Evolutionary conservation across 23 red algal species (phyloP), one percentile per base, ranked within the genome.

Genomic region (Cyanidiococcus yangmingshanensis): DNA sequence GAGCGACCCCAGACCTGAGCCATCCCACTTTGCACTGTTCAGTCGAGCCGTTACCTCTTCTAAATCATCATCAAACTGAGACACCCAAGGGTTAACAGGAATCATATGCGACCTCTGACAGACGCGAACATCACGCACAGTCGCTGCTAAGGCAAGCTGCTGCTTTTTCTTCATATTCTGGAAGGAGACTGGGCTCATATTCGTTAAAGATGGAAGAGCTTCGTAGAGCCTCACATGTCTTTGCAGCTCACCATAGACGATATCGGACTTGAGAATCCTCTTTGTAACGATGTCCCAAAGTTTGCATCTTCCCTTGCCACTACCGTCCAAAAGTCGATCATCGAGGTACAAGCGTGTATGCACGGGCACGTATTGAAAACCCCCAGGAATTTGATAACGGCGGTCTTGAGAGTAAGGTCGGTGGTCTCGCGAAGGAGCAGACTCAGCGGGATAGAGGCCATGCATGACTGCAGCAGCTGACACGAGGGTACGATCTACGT

Each of bases 401-500:
- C 32, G 3, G 7, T 35, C 7, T 12, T 7, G 3, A 29, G 3
- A 32, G 63, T 29, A 29, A 54, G 7, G 45, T 7, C 45, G 45
- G 12, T 21, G 7, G 7, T 54, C 12, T 7, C 21, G 45, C 1
- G 58, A 58, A 25, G 77, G 57, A 37, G 17, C 36, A 1, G 77
- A 37, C 17, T 12, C 27, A 18, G 33, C 40, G 7, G 77, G 77
- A 40, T 85, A 85, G 71, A 85, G 76, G 39, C 82, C 82, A 18
- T 41, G 34, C 74, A 78, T 58, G 45, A 78, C 45, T 12, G 2
- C 75, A 0, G 25, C 0, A 35, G 82, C 74, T 0, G 82, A 77
- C 2, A 79, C 39, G 0, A 85, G 71, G 29, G 82, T 78, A 21
- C 82, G 74, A 77, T 85, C 82, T 29, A 85, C 82, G 36, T 85